Percentiles rank a stretch among this genome's conserved stretches.
Evolutionary conservation across 139 green algal species (phyloP).

Genomic region (Penium margaritaceum): DNA sequence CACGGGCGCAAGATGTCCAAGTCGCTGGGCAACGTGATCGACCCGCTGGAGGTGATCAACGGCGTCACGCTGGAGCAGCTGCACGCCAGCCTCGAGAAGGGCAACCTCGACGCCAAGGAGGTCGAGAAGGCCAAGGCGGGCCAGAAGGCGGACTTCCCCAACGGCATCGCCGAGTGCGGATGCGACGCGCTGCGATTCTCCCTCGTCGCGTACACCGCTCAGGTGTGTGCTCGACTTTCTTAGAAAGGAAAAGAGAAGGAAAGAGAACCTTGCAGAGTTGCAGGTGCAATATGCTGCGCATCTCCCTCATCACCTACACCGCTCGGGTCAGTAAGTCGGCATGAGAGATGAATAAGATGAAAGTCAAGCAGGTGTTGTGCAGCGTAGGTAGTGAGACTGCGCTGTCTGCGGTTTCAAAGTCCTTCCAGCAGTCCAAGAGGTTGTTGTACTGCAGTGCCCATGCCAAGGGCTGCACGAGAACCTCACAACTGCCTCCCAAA

Average conservation of each 20-base stretch:
- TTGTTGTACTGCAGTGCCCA: too few species aligned
- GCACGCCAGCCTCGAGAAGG: constrained; percentile 54
- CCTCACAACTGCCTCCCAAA: too few species aligned
- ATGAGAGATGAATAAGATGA: too few species aligned
- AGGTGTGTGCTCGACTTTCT: constrained; percentile 56
- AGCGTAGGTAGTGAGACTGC: too few species aligned
- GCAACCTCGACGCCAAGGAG: constrained; percentile 80
- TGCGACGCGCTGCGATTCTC: constrained; percentile 86
- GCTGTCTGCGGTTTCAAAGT: too few species aligned
- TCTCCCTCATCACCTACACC: constrained; percentile 86
- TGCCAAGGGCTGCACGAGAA: too few species aligned
- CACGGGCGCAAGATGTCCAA: constrained; percentile 61
- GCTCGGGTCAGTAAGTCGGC: too few species aligned
- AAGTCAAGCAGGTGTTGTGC: too few species aligned
- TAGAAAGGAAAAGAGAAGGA: too few species aligned
- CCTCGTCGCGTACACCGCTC: constrained; percentile 82
- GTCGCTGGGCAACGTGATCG: constrained; percentile 58
- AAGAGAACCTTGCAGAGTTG: too few species aligned
- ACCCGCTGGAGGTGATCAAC: constrained; percentile 62
- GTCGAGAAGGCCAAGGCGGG: constrained; percentile 69
- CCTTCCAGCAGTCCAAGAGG: too few species aligned
- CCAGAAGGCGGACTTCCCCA: constrained; percentile 84
- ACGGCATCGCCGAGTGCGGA: constrained; percentile 94
- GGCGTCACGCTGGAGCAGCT: constrained; percentile 57
- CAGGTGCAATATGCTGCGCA: constrained; percentile 83